Percentiles rank a stretch among this genome's conserved stretches.
Evolutionary conservation across 805 yeast species (phyloP).

Genomic region (Schwanniomyces yamadae): DNA sequence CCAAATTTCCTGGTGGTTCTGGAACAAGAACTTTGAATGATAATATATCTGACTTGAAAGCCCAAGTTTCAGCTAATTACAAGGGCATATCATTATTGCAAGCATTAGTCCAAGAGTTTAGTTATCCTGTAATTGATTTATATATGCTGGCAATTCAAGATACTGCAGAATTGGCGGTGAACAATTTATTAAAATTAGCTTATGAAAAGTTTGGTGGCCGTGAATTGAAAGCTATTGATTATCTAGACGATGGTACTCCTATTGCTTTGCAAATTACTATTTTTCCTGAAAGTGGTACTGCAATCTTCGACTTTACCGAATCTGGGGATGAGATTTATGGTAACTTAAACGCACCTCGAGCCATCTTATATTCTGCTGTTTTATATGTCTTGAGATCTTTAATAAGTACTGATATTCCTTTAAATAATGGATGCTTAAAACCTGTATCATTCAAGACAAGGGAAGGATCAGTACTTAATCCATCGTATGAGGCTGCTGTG

Average conservation of each 20-base stretch:
- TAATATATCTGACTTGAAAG: slow-evolving; percentile 58
- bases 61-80: slow-evolving; percentile 72
- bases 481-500: slow-evolving; percentile 79
- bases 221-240: slow-evolving; percentile 50
- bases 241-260: slow-evolving; percentile 74
- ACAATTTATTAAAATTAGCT: slow-evolving; percentile 22
- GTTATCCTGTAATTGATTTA: slow-evolving; percentile 32
- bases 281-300: slow-evolving; percentile 46
- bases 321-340: slow-evolving; percentile 81
- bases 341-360: slow-evolving; percentile 84
- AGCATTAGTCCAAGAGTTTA: slow-evolving; percentile 59
- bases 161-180: slow-evolving; percentile 25
- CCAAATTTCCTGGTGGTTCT: slow-evolving; percentile 74
- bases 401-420: slow-evolving; percentile 79
- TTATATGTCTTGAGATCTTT: slow-evolving; percentile 78
- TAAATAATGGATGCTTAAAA: slow-evolving; percentile 83
- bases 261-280: slow-evolving; percentile 53
- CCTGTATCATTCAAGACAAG: slow-evolving; percentile 60
- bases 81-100: slow-evolving; percentile 70
- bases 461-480: slow-evolving; percentile 49
- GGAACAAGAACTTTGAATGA: slow-evolving; percentile 82
- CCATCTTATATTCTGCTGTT: slow-evolving; percentile 82
- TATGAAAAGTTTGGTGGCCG: slow-evolving; percentile 31
- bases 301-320: slow-evolving; percentile 76
- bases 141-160: slow-evolving; percentile 26